Evolutionary conservation across 495 filamentous ascomycete species (phyloP).

Genomic region (Xylaria bambusicola): DNA sequence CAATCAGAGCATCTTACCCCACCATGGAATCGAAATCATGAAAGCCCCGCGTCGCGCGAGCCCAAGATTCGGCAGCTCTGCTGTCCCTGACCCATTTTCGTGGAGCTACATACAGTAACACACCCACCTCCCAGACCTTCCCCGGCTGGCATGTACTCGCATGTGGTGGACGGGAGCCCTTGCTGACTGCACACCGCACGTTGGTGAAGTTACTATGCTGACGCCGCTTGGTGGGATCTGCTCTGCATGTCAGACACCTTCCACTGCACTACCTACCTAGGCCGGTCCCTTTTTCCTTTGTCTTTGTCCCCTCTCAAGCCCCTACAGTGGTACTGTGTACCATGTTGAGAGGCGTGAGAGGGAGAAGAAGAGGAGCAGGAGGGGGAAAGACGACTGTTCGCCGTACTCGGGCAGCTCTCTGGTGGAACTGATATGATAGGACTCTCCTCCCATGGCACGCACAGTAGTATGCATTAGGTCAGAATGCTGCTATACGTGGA

Average conservation of each 20-base stretch:
- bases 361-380: background rate
- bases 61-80: background rate
- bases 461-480: conserved; percentile 18
- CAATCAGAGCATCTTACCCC: conserved; percentile 12
- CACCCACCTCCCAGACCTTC: too few species aligned
- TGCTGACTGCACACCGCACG: conserved; percentile 18
- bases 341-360: too few species aligned
- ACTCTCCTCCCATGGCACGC: background rate
- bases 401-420: background rate
- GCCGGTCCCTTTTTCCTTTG: background rate
- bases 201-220: conserved; percentile 12
- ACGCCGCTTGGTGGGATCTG: conserved; percentile 3
- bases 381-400: background rate
- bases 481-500: background rate
- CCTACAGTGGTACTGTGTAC: too few species aligned
- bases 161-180: background rate
- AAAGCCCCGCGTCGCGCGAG: conserved; percentile 8
- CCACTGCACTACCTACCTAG: background rate
- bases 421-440: conserved; percentile 10
- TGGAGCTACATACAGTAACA: conserved; percentile 18
- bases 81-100: background rate
- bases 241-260: conserved; percentile 12
- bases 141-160: conserved; percentile 8
- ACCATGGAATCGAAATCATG: conserved; percentile 9
- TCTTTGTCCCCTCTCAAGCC: background rate